phyloP scores from a whole-genome alignment of 805 yeast genomes.

The Candida glaebosa region DNA sequence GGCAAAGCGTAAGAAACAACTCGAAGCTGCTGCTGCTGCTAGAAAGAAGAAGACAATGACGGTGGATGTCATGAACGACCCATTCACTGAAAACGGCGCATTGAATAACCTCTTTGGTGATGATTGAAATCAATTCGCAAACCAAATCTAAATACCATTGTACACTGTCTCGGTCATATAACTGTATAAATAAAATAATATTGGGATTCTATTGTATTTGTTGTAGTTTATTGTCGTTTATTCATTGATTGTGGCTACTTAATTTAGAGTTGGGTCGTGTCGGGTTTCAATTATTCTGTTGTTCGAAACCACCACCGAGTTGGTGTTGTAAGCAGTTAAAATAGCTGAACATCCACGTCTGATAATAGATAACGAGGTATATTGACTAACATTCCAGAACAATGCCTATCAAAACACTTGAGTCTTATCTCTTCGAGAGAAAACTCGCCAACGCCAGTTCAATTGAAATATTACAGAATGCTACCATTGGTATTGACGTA shows the following conservation, averaged over 20 bases:
- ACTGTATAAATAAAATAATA: too few species aligned
- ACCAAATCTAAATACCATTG: neutral
- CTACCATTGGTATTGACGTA: slow-evolving; percentile 80
- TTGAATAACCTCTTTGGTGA: slow-evolving; percentile 56
- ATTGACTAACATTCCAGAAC: too few species aligned
- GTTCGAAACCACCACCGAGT: too few species aligned
- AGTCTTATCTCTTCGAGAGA: slow-evolving; percentile 65
- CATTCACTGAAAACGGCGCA: slow-evolving; percentile 68
- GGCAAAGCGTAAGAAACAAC: slow-evolving; percentile 50
- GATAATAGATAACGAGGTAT: too few species aligned
- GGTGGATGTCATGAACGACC: slow-evolving; percentile 64
- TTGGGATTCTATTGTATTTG: too few species aligned
- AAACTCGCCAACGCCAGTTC: slow-evolving; percentile 59
- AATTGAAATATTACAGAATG: slow-evolving; percentile 58
- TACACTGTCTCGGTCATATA: neutral
- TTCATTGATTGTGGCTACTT: too few species aligned
- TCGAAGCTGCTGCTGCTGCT: slow-evolving; percentile 44
- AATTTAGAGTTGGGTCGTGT: too few species aligned
- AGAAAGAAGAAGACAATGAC: slow-evolving; percentile 43
- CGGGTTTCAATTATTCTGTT: too few species aligned
- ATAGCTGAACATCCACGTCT: too few species aligned
- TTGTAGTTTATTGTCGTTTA: too few species aligned
- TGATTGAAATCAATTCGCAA: slow-evolving; percentile 15
- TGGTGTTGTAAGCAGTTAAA: too few species aligned
- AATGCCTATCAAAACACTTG: slow-evolving; percentile 55